A percentile compares a stretch with the other conserved stretches of the same genome.
phyloP scores from a whole-genome alignment of 179 eudicot genomes.

The Beta macrorhiza region DNA sequence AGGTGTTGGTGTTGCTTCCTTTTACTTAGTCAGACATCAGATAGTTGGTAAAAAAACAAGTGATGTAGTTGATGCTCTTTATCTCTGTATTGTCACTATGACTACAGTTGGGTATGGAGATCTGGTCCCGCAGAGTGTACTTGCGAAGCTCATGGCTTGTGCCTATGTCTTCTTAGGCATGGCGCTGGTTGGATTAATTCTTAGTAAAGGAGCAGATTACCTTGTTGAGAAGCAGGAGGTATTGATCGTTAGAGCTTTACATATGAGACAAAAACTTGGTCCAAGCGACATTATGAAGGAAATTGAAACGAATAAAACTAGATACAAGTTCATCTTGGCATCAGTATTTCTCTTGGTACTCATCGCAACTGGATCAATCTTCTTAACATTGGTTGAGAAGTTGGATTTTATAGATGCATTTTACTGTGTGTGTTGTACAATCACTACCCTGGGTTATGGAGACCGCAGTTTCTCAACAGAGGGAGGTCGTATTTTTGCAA shows the following conservation, averaged over 20 bases:
- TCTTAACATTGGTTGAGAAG: slow-evolving; percentile 47
- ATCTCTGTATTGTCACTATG: slow-evolving; percentile 79
- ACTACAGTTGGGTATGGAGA: slow-evolving; percentile 91
- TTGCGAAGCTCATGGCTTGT: slow-evolving; percentile 63
- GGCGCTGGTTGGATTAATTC: slow-evolving; percentile 62
- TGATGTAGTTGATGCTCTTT: slow-evolving; percentile 64
- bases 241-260: slow-evolving; percentile 48
- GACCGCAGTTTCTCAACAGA: slow-evolving; percentile 67
- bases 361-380: slow-evolving; percentile 43
- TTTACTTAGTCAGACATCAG: slow-evolving; percentile 49
- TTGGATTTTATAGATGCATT: slow-evolving; percentile 58
- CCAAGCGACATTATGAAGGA: slow-evolving; percentile 48
- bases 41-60: slow-evolving; percentile 60
- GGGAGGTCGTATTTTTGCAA: slow-evolving; percentile 71
- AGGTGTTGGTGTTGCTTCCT: slow-evolving; percentile 47
- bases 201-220: slow-evolving; percentile 74
- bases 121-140: slow-evolving; percentile 53
- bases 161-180: slow-evolving; percentile 68
- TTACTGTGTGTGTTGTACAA: slow-evolving; percentile 78
- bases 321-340: slow-evolving; percentile 49
- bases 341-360: slow-evolving; percentile 42
- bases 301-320: slow-evolving; percentile 44
- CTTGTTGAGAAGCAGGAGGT: slow-evolving; percentile 66
- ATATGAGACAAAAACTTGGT: slow-evolving; percentile 35
- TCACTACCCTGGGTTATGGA: slow-evolving; percentile 81